Evolutionary conservation across 1,284 basidiomycete species (phyloP).

Genomic region (Ganoderma multipileum): DNA sequence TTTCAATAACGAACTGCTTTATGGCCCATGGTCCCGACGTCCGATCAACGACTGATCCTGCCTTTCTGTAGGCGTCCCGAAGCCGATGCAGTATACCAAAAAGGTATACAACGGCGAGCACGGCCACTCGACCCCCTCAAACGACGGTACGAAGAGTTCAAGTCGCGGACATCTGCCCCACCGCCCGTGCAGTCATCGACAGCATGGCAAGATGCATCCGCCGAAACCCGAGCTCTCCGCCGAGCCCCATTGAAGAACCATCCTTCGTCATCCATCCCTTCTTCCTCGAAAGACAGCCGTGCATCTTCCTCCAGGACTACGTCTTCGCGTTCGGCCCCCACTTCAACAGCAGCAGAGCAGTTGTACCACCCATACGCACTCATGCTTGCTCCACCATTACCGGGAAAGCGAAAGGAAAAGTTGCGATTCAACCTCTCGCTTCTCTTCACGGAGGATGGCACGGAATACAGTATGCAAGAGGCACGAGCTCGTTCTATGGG

Average conservation of each 20-base stretch:
- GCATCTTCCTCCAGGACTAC: constrained; percentile 8
- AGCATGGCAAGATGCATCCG: constrained; percentile 37
- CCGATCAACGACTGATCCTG: background rate
- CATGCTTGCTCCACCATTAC: constrained; percentile 70
- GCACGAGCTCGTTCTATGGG: constrained; percentile 80
- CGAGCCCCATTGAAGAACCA: constrained; percentile 64
- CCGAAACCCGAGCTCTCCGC: constrained; percentile 51
- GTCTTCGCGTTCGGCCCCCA: constrained; percentile 23
- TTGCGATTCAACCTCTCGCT: constrained; percentile 69
- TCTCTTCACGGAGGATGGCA: constrained; percentile 69
- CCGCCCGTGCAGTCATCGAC: constrained; percentile 34
- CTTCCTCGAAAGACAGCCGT: constrained; percentile 4
- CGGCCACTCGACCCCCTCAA: constrained; percentile 88
- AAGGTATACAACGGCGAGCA: constrained; percentile 85
- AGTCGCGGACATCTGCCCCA: constrained; percentile 45
- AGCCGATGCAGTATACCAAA: constrained; percentile 84
- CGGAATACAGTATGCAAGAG: constrained; percentile 79
- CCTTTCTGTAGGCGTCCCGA: constrained; percentile 47
- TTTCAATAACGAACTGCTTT: background rate
- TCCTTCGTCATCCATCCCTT: constrained; percentile 21
- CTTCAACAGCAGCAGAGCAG: constrained; percentile 10
- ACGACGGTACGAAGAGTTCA: constrained; percentile 84
- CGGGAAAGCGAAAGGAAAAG: constrained; percentile 75
- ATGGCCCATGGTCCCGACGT: background rate
- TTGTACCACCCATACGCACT: constrained; percentile 60